These are phyloP conservation scores for Suillus placidus DNA, from an alignment of 768 basidiomycete species.

Conservation along the genomic window DNA sequence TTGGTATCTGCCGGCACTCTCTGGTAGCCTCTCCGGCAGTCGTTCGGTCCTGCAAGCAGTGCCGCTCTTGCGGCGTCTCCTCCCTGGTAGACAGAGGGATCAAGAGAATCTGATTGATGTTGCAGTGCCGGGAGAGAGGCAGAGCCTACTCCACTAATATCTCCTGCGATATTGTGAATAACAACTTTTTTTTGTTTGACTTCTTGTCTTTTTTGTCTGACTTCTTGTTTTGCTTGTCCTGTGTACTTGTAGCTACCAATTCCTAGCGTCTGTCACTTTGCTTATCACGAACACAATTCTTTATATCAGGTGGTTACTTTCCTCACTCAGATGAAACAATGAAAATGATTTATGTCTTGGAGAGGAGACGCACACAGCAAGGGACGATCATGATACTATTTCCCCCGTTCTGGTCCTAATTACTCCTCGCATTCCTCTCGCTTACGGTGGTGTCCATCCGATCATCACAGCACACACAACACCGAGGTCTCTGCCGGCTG, in stretches of 20 bases:
- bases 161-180: not conserved
- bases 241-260: not conserved
- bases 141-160: conserved; percentile 16
- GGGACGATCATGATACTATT: conserved; percentile 1
- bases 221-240: not conserved
- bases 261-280: not conserved
- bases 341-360: not conserved
- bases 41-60: conserved; percentile 14
- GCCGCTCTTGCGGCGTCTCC: conserved; percentile 18
- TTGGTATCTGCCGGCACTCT: conserved; percentile 9
- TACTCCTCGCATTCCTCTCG: conserved; percentile 13
- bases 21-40: conserved; percentile 13
- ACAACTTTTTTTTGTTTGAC: not conserved
- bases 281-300: not conserved
- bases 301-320: not conserved
- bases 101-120: conserved; percentile 14
- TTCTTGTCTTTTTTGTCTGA: not conserved
- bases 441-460: conserved; percentile 26
- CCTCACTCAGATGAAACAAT: not conserved
- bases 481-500: conserved; percentile 8
- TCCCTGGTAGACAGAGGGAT: not conserved
- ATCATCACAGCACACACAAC: conserved; percentile 35
- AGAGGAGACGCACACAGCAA: not conserved
- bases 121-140: conserved; percentile 18
- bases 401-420: conserved; percentile 14